Evolutionary conservation across 2,329 filamentous ascomycete genomes (phyloP).

Genomic region (Myotisia sp.): DNA sequence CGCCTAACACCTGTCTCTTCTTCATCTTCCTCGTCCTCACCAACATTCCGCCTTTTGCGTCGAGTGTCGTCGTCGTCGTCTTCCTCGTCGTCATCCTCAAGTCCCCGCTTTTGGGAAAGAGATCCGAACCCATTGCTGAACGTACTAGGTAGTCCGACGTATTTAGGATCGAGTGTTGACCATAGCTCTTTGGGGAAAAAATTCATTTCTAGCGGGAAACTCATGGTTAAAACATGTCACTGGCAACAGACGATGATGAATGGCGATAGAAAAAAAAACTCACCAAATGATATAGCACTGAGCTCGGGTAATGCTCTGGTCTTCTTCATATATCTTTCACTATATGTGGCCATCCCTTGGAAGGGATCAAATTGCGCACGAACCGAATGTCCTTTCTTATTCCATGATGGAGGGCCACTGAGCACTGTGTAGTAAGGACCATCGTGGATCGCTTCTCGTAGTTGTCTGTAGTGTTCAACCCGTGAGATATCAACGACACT

Average conservation of each 20-base stretch:
- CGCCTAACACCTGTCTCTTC: constrained; percentile 20
- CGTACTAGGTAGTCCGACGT: constrained; percentile 21
- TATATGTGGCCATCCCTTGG: constrained; percentile 46
- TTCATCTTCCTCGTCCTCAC: constrained; percentile 22
- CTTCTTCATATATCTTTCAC: constrained; percentile 43
- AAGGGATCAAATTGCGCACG: constrained; percentile 45
- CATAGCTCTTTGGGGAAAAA: constrained; percentile 47
- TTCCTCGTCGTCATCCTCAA: constrained; percentile 33
- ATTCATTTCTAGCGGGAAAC: constrained; percentile 34
- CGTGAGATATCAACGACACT: constrained; percentile 32
- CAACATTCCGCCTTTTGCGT: constrained; percentile 21
- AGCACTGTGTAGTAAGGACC: constrained; percentile 47
- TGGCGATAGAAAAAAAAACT: constrained; percentile 16
- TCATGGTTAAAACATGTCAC: neutral
- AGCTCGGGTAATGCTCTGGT: constrained; percentile 42
- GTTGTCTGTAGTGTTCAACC: constrained; percentile 36
- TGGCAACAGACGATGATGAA: no score
- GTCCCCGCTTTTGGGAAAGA: constrained; percentile 23
- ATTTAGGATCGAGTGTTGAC: constrained; percentile 37
- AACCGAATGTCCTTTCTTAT: constrained; percentile 28
- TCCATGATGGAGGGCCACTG: constrained; percentile 24
- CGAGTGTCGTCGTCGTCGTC: constrained; percentile 11
- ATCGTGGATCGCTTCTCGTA: constrained; percentile 43
- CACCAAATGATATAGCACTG: constrained; percentile 41
- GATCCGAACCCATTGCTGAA: constrained; percentile 19